Base-by-base conservation (phyloP, 139 green algal genomes). In the Helicosporidium sp. region DNA sequence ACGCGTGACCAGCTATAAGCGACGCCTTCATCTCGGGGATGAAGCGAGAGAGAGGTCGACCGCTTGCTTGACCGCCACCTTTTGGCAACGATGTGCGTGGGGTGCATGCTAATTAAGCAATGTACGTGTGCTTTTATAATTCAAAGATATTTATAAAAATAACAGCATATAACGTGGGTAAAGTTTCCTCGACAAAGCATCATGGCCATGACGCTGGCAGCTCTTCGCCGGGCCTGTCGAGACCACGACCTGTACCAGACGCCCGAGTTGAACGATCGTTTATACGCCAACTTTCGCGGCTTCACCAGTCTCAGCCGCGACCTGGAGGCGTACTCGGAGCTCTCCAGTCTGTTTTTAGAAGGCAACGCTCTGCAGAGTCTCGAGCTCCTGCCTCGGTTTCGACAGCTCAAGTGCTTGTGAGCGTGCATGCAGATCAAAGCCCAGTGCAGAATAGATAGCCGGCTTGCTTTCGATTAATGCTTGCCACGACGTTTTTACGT, bases 301-400 rank as follows among this genome's bases (percentile, higher is more conserved):
- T 92, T 93, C 50, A 52, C 20, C 10, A 37, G 10, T 18, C 13
- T 42, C 1, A 45, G 26, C 0, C 75, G 93, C 19, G 53, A 43
- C 12, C 51, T 94, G 15, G 80, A 88, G 43, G 58, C 68, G 3
- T 94, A 92, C 62, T 66, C 51, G 0, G 59, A 61, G 26, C 44
- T 94, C n/a, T 74, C 73, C 22, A 67, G 81, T 0, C 51, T 94
- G 6, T 93, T 91, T 54, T 54, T 92, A 17, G 80, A 93, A 37
- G 74, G 77, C 36, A 94, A 94, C 50, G 73, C 73, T 1, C 43
- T 94, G 26, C 64, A 78, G 19, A 71, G 43, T 13, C 48, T 90
- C n/a, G 55, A 76, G 2, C 78, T 74, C 12, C 51, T 94, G 35
- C 76, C 81, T 13, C 19, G 36, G 4, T 55, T 91, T n/a, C 55